Percentiles rank a stretch among this genome's conserved stretches.
Evolutionary conservation across 371 early-diverging fungal species (phyloP).

Genomic region (Sanchytrium tribonematis): DNA sequence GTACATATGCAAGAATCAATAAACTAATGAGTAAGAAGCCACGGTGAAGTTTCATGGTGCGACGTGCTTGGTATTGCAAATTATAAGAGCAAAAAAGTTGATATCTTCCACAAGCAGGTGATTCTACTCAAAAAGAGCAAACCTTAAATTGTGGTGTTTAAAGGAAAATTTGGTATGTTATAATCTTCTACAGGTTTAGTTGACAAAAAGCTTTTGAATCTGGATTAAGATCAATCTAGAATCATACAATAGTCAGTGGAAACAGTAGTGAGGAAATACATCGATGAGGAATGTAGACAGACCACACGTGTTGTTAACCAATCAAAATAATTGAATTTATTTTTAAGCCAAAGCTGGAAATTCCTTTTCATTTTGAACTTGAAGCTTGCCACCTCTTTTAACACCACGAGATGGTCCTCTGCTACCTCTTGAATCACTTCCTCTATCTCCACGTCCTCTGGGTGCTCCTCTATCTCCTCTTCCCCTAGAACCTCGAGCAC

Average conservation of each 20-base stretch:
- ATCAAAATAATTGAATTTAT: neutral
- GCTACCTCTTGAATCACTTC: constrained; percentile 14
- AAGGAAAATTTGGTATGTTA: neutral
- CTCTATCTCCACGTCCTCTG: constrained; percentile 13
- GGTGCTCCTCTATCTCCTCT: constrained; percentile 5
- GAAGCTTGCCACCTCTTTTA: neutral
- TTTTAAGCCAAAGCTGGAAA: neutral
- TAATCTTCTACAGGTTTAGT: neutral
- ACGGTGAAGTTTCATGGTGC: no score
- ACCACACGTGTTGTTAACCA: no score
- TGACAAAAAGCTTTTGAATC: neutral
- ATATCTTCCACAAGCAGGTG: neutral
- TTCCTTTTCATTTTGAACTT: neutral
- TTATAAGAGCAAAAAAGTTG: neutral
- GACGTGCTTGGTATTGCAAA: no score
- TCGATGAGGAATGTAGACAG: no score
- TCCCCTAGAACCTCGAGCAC: constrained; percentile 12
- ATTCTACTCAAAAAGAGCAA: neutral
- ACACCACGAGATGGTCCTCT: constrained; percentile 5
- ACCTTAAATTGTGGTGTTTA: neutral
- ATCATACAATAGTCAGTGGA: neutral
- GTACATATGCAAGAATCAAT: no score
- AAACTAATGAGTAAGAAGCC: no score
- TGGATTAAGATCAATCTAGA: neutral
- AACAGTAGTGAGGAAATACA: neutral